Conservation (phyloP, 1,284 basidiomycete genomes). For the Coriolopsis trogii region DNA sequence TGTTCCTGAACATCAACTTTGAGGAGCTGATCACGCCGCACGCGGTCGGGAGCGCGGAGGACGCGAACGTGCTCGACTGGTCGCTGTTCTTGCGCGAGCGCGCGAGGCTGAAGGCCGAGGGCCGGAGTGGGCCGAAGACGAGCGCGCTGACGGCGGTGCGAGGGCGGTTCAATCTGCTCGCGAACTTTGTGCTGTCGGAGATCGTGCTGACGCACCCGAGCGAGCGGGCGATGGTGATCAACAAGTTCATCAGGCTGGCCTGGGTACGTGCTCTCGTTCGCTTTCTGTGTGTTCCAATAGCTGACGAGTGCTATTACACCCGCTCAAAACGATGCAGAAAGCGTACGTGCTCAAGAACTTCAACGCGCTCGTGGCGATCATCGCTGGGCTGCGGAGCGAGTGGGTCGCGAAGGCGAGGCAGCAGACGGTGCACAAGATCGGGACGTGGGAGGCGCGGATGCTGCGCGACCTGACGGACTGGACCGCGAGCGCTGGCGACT, state of each 20-base stretch:
- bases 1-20: conserved; percentile 82
- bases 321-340: conserved; percentile 68
- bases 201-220: conserved; percentile 69
- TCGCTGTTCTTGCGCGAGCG: conserved; percentile 78
- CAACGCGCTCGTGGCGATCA: conserved; percentile 80
- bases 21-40: conserved; percentile 79
- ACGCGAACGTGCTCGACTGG: conserved; percentile 83
- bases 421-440: conserved; percentile 69
- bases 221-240: conserved; percentile 69
- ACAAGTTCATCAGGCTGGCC: conserved; percentile 86
- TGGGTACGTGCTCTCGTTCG: conserved; percentile 67
- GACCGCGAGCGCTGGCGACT: conserved; percentile 70
- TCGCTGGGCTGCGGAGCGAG: conserved; percentile 76
- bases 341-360: conserved; percentile 83
- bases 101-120: conserved; percentile 68
- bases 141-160: conserved; percentile 76
- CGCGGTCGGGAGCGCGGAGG: conserved; percentile 59
- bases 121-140: conserved; percentile 58
- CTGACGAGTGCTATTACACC: conserved; percentile 1
- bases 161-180: conserved; percentile 87
- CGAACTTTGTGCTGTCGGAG: conserved; percentile 83
- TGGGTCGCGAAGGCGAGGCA: conserved; percentile 74
- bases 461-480: conserved; percentile 78
- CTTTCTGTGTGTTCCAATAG: neutral
- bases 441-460: conserved; percentile 76